A percentile compares a stretch with the other conserved stretches of the same genome.
Conservation (phyloP, 129 eudicot genomes). For the Flaveria trinervia region DNA sequence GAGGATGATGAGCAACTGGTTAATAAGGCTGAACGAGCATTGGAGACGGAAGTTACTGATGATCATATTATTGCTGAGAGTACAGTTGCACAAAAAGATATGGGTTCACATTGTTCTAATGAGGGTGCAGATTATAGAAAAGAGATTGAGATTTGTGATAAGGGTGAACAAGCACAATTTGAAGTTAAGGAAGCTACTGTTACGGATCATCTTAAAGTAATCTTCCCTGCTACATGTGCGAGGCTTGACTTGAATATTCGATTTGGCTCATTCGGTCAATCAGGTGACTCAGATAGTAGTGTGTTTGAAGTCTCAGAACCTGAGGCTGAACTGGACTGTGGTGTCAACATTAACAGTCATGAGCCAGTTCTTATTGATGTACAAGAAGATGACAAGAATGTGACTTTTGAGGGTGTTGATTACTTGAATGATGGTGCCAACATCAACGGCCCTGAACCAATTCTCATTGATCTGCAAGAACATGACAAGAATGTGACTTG, state of each 20-base stretch:
- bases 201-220: not conserved
- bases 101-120: no score
- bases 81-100: no score
- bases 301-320: slow-evolving; percentile 6
- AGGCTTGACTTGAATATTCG: slow-evolving; percentile 19
- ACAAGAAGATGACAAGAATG: no score
- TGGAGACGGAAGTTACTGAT: not conserved
- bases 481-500: no score
- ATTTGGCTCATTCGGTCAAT: slow-evolving; percentile 30
- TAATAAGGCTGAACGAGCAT: not conserved
- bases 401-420: no score
- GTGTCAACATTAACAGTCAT: not conserved
- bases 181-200: slow-evolving; percentile 24
- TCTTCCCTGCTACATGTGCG: no score
- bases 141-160: no score
- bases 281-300: not conserved
- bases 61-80: no score
- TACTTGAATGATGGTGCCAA: not conserved
- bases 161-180: no score
- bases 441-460: not conserved
- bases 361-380: not conserved
- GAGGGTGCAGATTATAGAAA: no score
- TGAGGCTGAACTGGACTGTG: not conserved
- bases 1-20: no score
- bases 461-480: no score